A percentile compares a stretch with the other conserved stretches of the same genome.
Evolutionary conservation across 768 basidiomycete species (phyloP).

Genomic region (Sporobolomyces roseus): DNA sequence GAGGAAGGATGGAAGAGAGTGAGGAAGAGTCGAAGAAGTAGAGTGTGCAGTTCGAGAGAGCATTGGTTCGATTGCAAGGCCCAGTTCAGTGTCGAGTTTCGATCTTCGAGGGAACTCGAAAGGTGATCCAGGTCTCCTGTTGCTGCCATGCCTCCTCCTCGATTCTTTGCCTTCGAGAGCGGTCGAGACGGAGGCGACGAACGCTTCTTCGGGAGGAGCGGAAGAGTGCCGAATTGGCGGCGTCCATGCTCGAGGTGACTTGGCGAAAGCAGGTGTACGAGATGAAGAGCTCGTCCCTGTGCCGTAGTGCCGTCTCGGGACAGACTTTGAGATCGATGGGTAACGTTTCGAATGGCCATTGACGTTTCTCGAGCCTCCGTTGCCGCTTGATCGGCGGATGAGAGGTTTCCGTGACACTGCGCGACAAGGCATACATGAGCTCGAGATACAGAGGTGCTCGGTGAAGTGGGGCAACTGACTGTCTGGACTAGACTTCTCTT

Average conservation of each 20-base stretch:
- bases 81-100: background rate
- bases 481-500: background rate
- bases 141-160: slow-evolving; percentile 4
- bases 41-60: background rate
- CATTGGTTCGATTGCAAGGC: slow-evolving; percentile 8
- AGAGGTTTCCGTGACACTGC: slow-evolving; percentile 5
- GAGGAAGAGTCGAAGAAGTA: background rate
- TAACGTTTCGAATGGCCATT: slow-evolving; percentile 21
- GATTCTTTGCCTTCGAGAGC: slow-evolving; percentile 18
- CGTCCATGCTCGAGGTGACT: slow-evolving; percentile 2
- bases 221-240: slow-evolving; percentile 26
- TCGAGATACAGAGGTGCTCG: background rate
- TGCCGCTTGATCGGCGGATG: background rate
- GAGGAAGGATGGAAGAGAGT: background rate
- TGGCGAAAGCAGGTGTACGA: slow-evolving; percentile 5
- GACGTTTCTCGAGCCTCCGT: background rate
- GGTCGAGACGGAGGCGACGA: background rate
- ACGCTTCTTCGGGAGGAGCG: slow-evolving; percentile 23
- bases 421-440: background rate
- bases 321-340: slow-evolving; percentile 19
- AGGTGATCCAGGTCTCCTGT: background rate
- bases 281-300: slow-evolving; percentile 7
- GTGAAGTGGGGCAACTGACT: background rate
- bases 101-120: slow-evolving; percentile 17
- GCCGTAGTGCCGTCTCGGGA: slow-evolving; percentile 31